Base-by-base conservation (phyloP, 179 eudicot species). In the Carnegiea gigantea region DNA sequence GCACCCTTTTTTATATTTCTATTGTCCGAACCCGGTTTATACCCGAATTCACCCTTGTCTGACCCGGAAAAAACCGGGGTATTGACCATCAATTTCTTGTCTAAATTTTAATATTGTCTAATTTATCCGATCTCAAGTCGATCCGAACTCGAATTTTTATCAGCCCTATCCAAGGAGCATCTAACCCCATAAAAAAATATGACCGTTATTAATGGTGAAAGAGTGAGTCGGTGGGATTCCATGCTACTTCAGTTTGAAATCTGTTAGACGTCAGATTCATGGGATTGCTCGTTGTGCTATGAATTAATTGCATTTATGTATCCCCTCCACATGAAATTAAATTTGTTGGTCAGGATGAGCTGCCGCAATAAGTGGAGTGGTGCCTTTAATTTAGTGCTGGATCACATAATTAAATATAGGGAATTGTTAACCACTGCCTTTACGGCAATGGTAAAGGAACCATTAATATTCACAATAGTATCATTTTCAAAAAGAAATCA, bases 211-310 rank as follows among this genome's bases (percentile, higher is more conserved):
- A 65, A 65, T 65, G 20, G 30, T 9, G 70, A 18, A 26, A 24
- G 70, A 65, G 70, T 8, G 24, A 65, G 70, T 65, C 36, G 24
- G 70, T 65, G 15, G 36, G 36, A 65, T 65, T 65, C 15, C 70
- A 65, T 65, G 70, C 70, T 65, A 26, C 1, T 65, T 23, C 9
- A 8, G 36, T 24, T 65, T 26, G 70, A 65, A 65, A 23, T 65
- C 24, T 24, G 36, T 65, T 7, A 65, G 70, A 65, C 24, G 68
- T 62, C 68, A 62, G 68, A 62, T 65, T 65, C 70, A 65, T 65
- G 70, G 70, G 70, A 65, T 48, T 65, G 70, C 70, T 65, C 33
- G 70, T 65, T 65, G 33, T 18, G 70, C 70, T 23, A 65, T 65
- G 33, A 65, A 65, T 65, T 65, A 23, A 65, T 65, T 65, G 36